A percentile compares a stretch with the other conserved stretches of the same genome.
Evolutionary conservation across 805 yeast genomes (phyloP).

Genomic region (Kuraishia capsulata): DNA sequence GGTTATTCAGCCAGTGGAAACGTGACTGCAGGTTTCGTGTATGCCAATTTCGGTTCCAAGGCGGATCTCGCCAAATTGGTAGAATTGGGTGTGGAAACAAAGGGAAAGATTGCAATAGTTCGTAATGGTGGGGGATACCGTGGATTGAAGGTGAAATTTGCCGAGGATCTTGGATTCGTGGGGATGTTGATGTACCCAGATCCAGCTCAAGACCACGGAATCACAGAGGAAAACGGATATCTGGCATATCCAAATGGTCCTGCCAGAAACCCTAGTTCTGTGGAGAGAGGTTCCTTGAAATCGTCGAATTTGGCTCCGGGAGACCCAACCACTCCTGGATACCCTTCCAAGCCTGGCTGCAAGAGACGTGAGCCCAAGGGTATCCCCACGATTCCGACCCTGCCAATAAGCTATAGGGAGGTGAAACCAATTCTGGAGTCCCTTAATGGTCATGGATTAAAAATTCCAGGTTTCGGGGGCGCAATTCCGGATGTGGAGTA

Average conservation of each 20-base stretch:
- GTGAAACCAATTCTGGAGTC: conserved; percentile 52
- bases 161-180: conserved; percentile 60
- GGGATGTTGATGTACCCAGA: conserved; percentile 65
- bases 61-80: conserved; percentile 46
- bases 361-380: conserved; percentile 38
- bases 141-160: conserved; percentile 70
- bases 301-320: conserved; percentile 58
- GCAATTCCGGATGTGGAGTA: conserved; percentile 26
- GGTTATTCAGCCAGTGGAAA: conserved; percentile 73
- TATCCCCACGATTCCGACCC: conserved; percentile 56
- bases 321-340: conserved; percentile 73
- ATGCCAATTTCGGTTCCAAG: conserved; percentile 59
- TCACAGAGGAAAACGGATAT: conserved; percentile 47
- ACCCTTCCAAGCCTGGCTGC: conserved; percentile 42
- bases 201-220: conserved; percentile 52
- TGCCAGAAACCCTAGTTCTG: conserved; percentile 67
- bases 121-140: conserved; percentile 62
- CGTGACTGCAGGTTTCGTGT: conserved; percentile 56
- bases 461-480: conserved; percentile 20
- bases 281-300: conserved; percentile 70
- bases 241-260: conserved; percentile 67
- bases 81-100: conserved; percentile 36
- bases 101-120: conserved; percentile 54
- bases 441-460: conserved; percentile 48
- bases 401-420: conserved; percentile 60